Percentiles rank a stretch among this genome's conserved stretches.
phyloP scores from a whole-genome alignment of 371 early-diverging fungal species.

The Circinella minor region DNA sequence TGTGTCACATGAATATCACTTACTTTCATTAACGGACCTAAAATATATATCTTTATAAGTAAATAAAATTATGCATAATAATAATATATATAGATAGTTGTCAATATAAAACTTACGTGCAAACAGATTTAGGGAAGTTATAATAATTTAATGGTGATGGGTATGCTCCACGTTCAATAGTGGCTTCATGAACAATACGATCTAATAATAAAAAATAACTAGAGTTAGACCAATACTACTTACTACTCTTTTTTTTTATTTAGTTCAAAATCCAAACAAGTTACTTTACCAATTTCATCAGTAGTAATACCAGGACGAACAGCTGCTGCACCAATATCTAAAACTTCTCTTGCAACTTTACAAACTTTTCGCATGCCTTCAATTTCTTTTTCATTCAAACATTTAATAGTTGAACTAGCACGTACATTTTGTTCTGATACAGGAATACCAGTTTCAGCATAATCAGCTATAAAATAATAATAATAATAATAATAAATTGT shows the following conservation, averaged over 20 bases:
- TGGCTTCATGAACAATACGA: slow-evolving; percentile 84
- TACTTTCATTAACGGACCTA: slow-evolving; percentile 66
- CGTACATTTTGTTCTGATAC: slow-evolving; percentile 69
- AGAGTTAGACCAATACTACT: not conserved
- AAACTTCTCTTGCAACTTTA: slow-evolving; percentile 85
- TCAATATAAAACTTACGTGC: slow-evolving; percentile 72
- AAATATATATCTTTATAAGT: not conserved
- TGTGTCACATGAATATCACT: too few relatives aligned
- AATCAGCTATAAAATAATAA: slow-evolving; percentile 72
- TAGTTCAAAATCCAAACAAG: too few relatives aligned
- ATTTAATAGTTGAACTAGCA: slow-evolving; percentile 69
- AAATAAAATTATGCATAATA: too few relatives aligned
- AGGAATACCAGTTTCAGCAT: slow-evolving; percentile 76
- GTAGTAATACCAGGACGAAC: slow-evolving; percentile 89
- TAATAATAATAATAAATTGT: too few relatives aligned
- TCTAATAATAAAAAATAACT: slow-evolving; percentile 41
- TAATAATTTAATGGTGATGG: slow-evolving; percentile 96
- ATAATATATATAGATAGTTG: too few relatives aligned
- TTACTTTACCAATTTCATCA: slow-evolving; percentile 72
- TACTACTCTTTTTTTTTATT: not conserved
- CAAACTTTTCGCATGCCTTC: slow-evolving; percentile 85
- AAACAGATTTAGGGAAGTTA: slow-evolving; percentile 90
- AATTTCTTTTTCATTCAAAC: slow-evolving; percentile 74
- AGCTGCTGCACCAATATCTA: slow-evolving; percentile 81
- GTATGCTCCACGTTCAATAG: slow-evolving; percentile 84